Base-by-base conservation (phyloP, 2,329 filamentous ascomycete species). In the Fusarium circinatum region DNA sequence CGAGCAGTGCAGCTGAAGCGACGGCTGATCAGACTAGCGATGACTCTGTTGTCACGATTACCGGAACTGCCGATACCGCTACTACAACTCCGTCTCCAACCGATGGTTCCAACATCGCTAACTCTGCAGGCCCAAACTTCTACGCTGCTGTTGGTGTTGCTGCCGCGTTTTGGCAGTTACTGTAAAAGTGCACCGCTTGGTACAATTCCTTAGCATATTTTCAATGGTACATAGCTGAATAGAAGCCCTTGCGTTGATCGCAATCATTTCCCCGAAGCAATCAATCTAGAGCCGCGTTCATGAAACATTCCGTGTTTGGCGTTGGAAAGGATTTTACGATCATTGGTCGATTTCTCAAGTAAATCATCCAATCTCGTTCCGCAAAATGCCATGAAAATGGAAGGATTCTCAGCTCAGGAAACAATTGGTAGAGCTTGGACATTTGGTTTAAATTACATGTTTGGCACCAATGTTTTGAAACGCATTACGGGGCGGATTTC, bases 141-240 rank as follows among this genome's bases (percentile, higher is more conserved):
- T 54, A 71, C 5, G 55, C 34, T 17, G 45, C 47, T 6, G 42
- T 36, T 8, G 71, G 71, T 30, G 26, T 59, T 39, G 55, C 44
- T 6, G 59, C 42, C 26, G 71, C 47, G 2, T 9, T 68, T 7
- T 74, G 72, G 58, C 62, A 70, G n/a, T 51, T 74, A 5, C 22
- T 68, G 30, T 74, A 68, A 68, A 26, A 47, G 4, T 11, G 7
- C 12, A 24, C 20, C 4, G 3, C 17, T 18, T 54, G 47, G 6
- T 14, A 20, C 10, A 14, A 28, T 48, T 26, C 15, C 3, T 4
- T 8, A 6, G 26, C 24, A 55, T 42, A 28, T 28, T 55, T 54
- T 41, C 20, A 12, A 2, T 38, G 10, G 51, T 42, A 55, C 11
- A 59, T 51, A 38, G 24, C 30, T 22, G 18, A 36, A n/a, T 51